Base-by-base conservation (phyloP, 2,329 filamentous ascomycete genomes). In the Pyricularia sp. region DNA sequence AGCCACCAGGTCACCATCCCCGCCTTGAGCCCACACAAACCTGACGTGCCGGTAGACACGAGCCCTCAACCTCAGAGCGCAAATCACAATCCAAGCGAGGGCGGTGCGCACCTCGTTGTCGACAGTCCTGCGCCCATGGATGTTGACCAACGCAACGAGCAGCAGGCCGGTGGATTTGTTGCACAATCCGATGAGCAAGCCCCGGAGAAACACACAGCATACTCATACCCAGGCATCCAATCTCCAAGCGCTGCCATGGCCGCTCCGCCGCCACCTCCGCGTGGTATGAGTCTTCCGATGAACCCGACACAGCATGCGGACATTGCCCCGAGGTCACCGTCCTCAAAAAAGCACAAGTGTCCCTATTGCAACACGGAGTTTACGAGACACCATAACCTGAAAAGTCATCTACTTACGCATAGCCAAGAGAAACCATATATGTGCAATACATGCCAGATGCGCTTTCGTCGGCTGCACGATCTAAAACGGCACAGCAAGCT, bases 391-490 rank as follows among this genome's bases (percentile, higher is more conserved):
- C 95, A 98, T 78, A 98, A 99, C 75, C 86, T 98, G 31, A 99
- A 98, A 81, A 97, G 93, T 73, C 95, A 99, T 81, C 86, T 99
- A 69, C 87, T 99, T 77, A 98, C 95, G 0, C 95, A 98, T 79
- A 97, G 94, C 75, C 94, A 99, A 83, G 95, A 99, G 79, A 99
- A 99, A 80, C 95, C 95, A 0, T 99, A 95, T 76, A 88, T 95
- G 31, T 99, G 95, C 77, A 90, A 92, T 71, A 93, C 92, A n/a
- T 99, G 95, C 78, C 88, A 94, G 74, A 92, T 95, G 78, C 89
- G 94, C 68, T 99, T 99, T 79, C 88, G 95, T 69, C 89, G 95
- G 72, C 84, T 98, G 67, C 95, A 99, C 77, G 95, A 99, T 76
- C 81, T 99, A 72, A 99, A 99, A 82, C 89, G 95, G 59, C 95